Base-by-base conservation (phyloP, 306 rosid species). In the Castanea sativa region DNA sequence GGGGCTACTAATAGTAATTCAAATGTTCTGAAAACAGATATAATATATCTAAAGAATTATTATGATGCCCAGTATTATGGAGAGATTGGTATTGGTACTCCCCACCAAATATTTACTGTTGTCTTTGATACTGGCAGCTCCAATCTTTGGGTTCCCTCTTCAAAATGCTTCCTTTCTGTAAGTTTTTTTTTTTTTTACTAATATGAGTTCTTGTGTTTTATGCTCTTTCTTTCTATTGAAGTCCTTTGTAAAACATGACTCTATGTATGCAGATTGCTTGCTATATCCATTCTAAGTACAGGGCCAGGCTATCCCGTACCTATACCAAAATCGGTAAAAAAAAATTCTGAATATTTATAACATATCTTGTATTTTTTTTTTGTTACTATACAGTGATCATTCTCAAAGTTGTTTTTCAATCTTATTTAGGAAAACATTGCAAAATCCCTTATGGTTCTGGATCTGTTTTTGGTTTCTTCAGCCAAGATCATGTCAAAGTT, bases 41-140 rank as follows among this genome's bases (percentile, higher is more conserved):
- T 85, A 20, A 76, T 89, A 29, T 87, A 88, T 74, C 78, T 92
- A 7, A 92, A 92, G 81, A 90, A 85, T 76, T 92, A 92, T 86
- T 78, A 80, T 49, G 97, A 87, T 86, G 85, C 82, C 14, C 94
- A 90, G 73, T 92, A 80, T 85, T 92, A 71, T 89, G 97, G 94
- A 56, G 94, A 88, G 84, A 90, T 92, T 64, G 79, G 88, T 53
- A 90, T 92, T 73, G 97, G 97, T 57, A 77, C 97, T 11, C 97
- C 97, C 55, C 88, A 89, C 51, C 94, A 90, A 65, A 74, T 59
- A 71, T 87, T 92, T 78, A 69, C 74, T 76, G 94, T 92, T 76
- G 91, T 92, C 51, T 92, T 92, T 81, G 97, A 92, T 67, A 92
- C 97, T 25, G 97, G 94, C 2, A 90, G 93, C 83, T 86, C 94